Conservation (phyloP, 768 basidiomycete species). For the Phlebiopsis gigantea region DNA sequence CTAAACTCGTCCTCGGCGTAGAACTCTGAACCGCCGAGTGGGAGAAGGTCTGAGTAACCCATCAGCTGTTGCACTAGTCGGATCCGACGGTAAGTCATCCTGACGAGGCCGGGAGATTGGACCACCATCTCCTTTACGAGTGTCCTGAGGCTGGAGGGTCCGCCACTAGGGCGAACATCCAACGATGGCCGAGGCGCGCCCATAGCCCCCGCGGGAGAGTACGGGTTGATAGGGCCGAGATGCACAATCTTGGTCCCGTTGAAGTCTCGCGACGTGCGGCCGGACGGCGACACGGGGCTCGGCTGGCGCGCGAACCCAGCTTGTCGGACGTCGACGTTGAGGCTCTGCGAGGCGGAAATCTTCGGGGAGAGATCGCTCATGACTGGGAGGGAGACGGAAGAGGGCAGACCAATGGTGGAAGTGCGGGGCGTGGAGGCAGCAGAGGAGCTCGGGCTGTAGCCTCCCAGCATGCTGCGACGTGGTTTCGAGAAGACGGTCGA, state of each 20-base stretch:
- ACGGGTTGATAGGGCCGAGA: slow-evolving; percentile 45
- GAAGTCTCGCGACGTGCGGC: slow-evolving; percentile 30
- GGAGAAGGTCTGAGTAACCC: slow-evolving; percentile 57
- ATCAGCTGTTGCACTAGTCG: slow-evolving; percentile 56
- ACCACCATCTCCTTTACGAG: slow-evolving; percentile 36
- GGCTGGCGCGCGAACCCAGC: slow-evolving; percentile 38
- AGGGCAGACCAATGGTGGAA: slow-evolving; percentile 32
- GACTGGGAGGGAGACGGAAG: slow-evolving; percentile 12
- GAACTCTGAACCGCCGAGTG: slow-evolving; percentile 35
- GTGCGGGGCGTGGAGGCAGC: slow-evolving; percentile 38
- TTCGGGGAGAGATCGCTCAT: slow-evolving; percentile 17
- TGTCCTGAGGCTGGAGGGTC: slow-evolving; percentile 11
- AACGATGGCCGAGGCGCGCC: background rate
- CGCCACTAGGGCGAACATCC: background rate
- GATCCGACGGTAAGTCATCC: slow-evolving; percentile 55
- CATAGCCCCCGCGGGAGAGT: background rate
- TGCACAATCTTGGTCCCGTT: slow-evolving; percentile 51
- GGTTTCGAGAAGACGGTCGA: slow-evolving; percentile 33
- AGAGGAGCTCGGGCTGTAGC: slow-evolving; percentile 27
- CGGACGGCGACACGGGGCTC: slow-evolving; percentile 28
- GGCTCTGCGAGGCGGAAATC: slow-evolving; percentile 2
- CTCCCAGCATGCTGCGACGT: slow-evolving; percentile 36
- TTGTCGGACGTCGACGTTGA: slow-evolving; percentile 24
- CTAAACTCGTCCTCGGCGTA: slow-evolving; percentile 22
- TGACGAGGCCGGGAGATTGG: slow-evolving; percentile 45